Evolutionary conservation across 2,329 filamentous ascomycete species (phyloP), one percentile per base, ranked within the genome.

Genomic region (Clonostachys solani): DNA sequence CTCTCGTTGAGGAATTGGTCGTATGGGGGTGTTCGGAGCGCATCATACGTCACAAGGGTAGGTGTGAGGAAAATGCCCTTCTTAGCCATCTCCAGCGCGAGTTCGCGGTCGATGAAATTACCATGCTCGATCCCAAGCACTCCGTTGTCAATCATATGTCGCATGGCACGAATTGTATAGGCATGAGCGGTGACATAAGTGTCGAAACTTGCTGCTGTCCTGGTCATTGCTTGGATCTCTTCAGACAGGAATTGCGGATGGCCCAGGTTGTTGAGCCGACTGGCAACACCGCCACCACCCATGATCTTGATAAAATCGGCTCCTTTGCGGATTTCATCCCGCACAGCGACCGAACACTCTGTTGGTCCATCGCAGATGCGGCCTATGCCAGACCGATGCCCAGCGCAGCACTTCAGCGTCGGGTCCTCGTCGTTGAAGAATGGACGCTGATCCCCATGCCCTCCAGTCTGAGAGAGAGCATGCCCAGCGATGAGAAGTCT

Each of bases 231-330:
- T 34, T 61, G 62, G 47, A 83, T 74, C 62, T 83, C 80, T 35
- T 71, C 74, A 0, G 69, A 63, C 0, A 77, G 77, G 60, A 83
- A 84, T 56, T 84, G 80, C 13, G 75, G 60, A 23, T 23, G 19
- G 5, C 19, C 19, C 5, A 23, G 19, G 53, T 74, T 70, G 7
- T 73, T 69, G 12, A 83, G 63, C 36, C 62, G 63, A 10, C 69
- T 75, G 0, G 74, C 71, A 2, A 84, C 78, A 9, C 80, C 80
- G 2, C 81, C 80, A 5, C 33, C 29, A 1, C 67, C 68, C 78
- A 83, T 82, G 50, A 84, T 78, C 59, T 84, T 84, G 60, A 84
- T 72, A 53, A 83, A 83, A 54, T 83, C 76, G 1, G 77, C 75
- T 2, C 80, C 80, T 9, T 62, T 67, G 5, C 80, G 67, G 0